Conservation (phyloP, 1,284 basidiomycete species). For the Phellinidium pouzarii region DNA sequence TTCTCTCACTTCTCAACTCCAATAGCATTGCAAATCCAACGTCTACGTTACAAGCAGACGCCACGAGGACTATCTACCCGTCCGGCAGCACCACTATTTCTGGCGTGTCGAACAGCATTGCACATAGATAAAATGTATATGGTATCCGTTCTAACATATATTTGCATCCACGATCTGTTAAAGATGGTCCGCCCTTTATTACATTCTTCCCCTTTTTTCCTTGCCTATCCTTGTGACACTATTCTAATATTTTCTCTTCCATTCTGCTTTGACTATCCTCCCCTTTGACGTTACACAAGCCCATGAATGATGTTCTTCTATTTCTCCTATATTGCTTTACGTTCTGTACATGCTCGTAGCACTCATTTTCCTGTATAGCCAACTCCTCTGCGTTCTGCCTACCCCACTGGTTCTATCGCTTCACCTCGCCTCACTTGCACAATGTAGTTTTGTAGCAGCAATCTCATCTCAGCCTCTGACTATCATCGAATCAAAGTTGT, state of each 20-base stretch:
- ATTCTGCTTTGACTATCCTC: not conserved
- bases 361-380: constrained; percentile 20
- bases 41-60: constrained; percentile 13
- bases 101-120: constrained; percentile 6
- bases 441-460: constrained; percentile 33
- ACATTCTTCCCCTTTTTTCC: not conserved
- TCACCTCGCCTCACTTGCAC: constrained; percentile 22
- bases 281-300: not conserved
- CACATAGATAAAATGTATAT: constrained; percentile 8
- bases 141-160: constrained; percentile 1
- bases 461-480: constrained; percentile 15
- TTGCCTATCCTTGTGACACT: not conserved
- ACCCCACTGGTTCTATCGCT: constrained; percentile 21
- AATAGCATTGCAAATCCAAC: constrained; percentile 20
- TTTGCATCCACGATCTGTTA: constrained; percentile 8
- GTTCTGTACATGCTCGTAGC: not conserved
- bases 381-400: constrained; percentile 31
- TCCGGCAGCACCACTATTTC: constrained; percentile 3
- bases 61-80: constrained; percentile 11
- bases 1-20: constrained; percentile 32
- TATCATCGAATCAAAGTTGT: constrained; percentile 10
- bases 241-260: too few species aligned
- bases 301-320: not conserved
- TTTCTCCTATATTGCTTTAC: not conserved
- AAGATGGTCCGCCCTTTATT: not conserved